phyloP scores from a whole-genome alignment of 1,284 basidiomycete genomes.

The Cutaneotrichosporon spelunceum region DNA sequence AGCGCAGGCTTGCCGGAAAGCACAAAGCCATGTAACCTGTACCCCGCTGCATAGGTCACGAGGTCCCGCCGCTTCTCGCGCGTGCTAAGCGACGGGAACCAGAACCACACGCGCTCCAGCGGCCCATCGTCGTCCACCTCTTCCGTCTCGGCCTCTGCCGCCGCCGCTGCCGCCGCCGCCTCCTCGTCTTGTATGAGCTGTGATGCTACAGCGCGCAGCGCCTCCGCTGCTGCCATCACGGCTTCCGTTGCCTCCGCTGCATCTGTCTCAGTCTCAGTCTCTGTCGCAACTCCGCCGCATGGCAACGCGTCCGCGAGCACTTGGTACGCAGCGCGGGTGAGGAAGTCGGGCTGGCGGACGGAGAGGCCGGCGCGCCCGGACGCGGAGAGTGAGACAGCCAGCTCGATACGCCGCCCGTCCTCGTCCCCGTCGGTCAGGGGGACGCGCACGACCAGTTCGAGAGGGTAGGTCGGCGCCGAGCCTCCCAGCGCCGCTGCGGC shows the following conservation, averaged over 20 bases:
- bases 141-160: background rate
- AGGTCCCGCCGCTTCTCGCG: slow-evolving; percentile 51
- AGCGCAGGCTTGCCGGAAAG: slow-evolving; percentile 53
- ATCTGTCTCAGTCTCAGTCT: no score
- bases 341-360: slow-evolving; percentile 31
- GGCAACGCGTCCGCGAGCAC: slow-evolving; percentile 17
- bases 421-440: slow-evolving; percentile 15
- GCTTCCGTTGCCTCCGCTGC: slow-evolving; percentile 27
- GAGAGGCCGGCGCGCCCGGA: slow-evolving; percentile 8
- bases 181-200: background rate
- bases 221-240: slow-evolving; percentile 33
- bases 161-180: background rate
- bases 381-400: slow-evolving; percentile 5
- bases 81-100: slow-evolving; percentile 50
- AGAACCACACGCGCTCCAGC: slow-evolving; percentile 50
- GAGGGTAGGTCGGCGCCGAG: background rate
- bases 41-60: slow-evolving; percentile 46
- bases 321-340: slow-evolving; percentile 23
- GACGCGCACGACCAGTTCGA: slow-evolving; percentile 16
- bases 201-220: slow-evolving; percentile 11
- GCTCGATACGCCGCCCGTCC: background rate
- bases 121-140: slow-evolving; percentile 14
- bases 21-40: slow-evolving; percentile 52
- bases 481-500: slow-evolving; percentile 18
- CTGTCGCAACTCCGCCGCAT: no score